Evolutionary conservation across 371 early-diverging fungal species (phyloP).

Genomic region (Apophysomyces variabilis): DNA sequence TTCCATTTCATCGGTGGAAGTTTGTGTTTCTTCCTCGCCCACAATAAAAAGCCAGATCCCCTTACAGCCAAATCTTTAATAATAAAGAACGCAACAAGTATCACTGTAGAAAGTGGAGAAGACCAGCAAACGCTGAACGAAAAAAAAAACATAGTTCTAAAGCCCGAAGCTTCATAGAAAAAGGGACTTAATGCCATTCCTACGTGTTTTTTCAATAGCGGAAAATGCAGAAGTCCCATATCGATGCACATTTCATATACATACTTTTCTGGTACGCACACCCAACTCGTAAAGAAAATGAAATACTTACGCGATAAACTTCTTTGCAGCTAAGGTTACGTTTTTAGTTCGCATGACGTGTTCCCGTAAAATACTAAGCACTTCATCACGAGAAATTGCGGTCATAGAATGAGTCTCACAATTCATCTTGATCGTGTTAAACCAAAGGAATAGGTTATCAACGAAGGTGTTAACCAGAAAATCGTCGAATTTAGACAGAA

Average conservation of each 20-base stretch:
- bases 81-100: too few species aligned
- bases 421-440: slow-evolving; percentile 59
- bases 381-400: slow-evolving; percentile 14
- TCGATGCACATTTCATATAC: not conserved
- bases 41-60: too few species aligned
- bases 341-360: slow-evolving; percentile 15
- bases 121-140: too few species aligned
- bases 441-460: slow-evolving; percentile 63
- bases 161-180: too few species aligned
- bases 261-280: not conserved
- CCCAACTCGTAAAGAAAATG: not conserved
- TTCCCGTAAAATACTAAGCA: slow-evolving; percentile 45
- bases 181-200: too few species aligned
- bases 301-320: not conserved
- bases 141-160: too few species aligned
- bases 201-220: too few species aligned
- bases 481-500: slow-evolving; percentile 68
- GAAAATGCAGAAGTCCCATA: not conserved
- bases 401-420: slow-evolving; percentile 14
- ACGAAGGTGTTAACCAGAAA: slow-evolving; percentile 62
- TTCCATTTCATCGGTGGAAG: not conserved
- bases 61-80: too few species aligned
- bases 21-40: too few species aligned
- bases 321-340: not conserved
- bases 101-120: too few species aligned